Conservation (phyloP, 2,329 filamentous ascomycete genomes). For the Aureobasidium melanogenum region DNA sequence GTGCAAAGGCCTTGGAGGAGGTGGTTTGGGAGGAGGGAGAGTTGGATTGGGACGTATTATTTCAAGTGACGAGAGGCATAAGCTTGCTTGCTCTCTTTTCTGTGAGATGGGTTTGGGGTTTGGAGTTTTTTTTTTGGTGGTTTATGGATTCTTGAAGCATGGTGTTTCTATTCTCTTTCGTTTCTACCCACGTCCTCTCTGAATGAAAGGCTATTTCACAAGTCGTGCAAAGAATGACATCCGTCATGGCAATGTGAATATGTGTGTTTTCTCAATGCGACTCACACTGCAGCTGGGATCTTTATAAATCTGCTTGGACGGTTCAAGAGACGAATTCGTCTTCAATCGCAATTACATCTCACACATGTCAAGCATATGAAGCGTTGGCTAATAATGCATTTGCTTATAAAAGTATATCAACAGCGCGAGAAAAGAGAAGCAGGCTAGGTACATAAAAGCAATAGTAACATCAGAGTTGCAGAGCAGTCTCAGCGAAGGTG, state of each 20-base stretch:
- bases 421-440: background rate
- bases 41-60: slow-evolving; percentile 8
- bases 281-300: too few species aligned
- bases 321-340: too few species aligned
- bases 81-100: background rate
- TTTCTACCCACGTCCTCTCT: background rate
- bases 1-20: background rate
- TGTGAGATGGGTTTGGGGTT: background rate
- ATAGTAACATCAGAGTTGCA: background rate
- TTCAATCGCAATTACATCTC: background rate
- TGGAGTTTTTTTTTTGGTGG: background rate
- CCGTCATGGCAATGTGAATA: too few species aligned
- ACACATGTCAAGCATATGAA: background rate
- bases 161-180: background rate
- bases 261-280: too few species aligned
- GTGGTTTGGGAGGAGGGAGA: slow-evolving; percentile 9
- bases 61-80: background rate
- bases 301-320: too few species aligned
- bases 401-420: background rate
- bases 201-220: background rate
- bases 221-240: background rate
- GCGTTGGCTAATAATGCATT: background rate
- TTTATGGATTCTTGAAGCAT: background rate
- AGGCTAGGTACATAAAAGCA: background rate
- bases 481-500: background rate